phyloP scores from a whole-genome alignment of 257 asterid genomes.

The Jasminum sambac region DNA sequence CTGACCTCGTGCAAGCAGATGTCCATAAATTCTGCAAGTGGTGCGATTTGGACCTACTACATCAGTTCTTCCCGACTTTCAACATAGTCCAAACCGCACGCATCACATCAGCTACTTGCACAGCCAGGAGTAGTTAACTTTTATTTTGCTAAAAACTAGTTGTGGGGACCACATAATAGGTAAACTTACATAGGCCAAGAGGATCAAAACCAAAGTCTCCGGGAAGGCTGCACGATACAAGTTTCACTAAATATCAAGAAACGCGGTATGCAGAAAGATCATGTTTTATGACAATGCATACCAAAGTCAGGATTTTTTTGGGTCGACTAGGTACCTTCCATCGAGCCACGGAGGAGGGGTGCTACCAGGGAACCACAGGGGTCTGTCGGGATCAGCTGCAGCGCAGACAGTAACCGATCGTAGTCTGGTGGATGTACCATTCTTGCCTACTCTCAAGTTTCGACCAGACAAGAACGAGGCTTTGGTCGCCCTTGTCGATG shows the following conservation, averaged over 20 bases:
- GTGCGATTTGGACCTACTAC: too few relatives aligned
- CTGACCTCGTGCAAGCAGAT: too few relatives aligned
- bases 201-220: conserved; percentile 99
- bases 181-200: conserved; percentile 75
- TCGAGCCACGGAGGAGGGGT: conserved; percentile 98
- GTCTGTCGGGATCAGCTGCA: conserved; percentile 84
- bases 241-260: conserved; percentile 16
- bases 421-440: conserved; percentile 38
- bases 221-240: conserved; percentile 74
- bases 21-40: too few relatives aligned
- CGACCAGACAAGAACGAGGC: conserved; percentile 79
- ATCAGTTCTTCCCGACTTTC: too few relatives aligned
- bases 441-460: conserved; percentile 58
- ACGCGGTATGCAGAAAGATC: not conserved
- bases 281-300: too few relatives aligned
- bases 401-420: conserved; percentile 52
- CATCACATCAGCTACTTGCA: too few relatives aligned
- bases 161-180: not conserved
- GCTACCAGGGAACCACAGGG: conserved; percentile 99
- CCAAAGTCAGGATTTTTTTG: not conserved
- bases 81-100: too few relatives aligned
- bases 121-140: too few relatives aligned
- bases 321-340: conserved; percentile 57
- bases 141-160: not conserved
- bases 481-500: conserved; percentile 72